Conservation (phyloP, 768 basidiomycete genomes). For the Suillus ampliporus region DNA sequence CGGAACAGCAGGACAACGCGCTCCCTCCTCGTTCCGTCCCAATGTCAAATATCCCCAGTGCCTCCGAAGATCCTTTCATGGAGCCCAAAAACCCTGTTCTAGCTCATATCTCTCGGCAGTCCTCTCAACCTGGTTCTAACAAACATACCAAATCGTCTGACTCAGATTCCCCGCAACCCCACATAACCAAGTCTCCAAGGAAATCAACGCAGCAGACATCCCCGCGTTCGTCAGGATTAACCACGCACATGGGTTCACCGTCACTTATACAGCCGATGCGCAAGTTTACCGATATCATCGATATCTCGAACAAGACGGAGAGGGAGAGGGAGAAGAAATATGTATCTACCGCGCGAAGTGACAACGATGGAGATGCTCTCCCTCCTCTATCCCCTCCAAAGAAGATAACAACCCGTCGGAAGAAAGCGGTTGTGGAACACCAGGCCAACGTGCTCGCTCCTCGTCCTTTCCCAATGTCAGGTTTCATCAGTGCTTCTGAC, state of each 20-base stretch:
- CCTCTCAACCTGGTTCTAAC: neutral
- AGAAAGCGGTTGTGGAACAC: slow-evolving; percentile 2
- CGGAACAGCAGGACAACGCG: neutral
- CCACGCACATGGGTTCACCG: slow-evolving; percentile 1
- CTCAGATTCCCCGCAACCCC: slow-evolving; percentile 33
- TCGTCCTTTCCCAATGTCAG: slow-evolving; percentile 35
- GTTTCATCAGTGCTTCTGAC: neutral
- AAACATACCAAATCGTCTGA: slow-evolving; percentile 6
- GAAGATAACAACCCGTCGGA: neutral
- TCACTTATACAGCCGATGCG: slow-evolving; percentile 17
- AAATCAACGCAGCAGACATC: slow-evolving; percentile 16
- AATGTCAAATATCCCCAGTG: neutral
- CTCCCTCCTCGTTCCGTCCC: neutral
- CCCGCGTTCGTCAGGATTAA: slow-evolving; percentile 18
- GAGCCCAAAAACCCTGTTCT: neutral
- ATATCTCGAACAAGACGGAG: slow-evolving; percentile 40
- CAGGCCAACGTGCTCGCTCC: slow-evolving; percentile 1
- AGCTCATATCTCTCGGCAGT: neutral
- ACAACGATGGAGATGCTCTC: slow-evolving; percentile 7
- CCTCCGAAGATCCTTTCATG: neutral
- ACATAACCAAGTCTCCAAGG: slow-evolving; percentile 25
- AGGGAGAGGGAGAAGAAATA: slow-evolving; percentile 13
- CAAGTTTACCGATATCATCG: slow-evolving; percentile 29
- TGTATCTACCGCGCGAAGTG: neutral
- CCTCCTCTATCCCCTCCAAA: neutral